These are phyloP conservation scores for Camellia japonica DNA, from an alignment of 148 eudicot genomes.

Conservation along the genomic window DNA sequence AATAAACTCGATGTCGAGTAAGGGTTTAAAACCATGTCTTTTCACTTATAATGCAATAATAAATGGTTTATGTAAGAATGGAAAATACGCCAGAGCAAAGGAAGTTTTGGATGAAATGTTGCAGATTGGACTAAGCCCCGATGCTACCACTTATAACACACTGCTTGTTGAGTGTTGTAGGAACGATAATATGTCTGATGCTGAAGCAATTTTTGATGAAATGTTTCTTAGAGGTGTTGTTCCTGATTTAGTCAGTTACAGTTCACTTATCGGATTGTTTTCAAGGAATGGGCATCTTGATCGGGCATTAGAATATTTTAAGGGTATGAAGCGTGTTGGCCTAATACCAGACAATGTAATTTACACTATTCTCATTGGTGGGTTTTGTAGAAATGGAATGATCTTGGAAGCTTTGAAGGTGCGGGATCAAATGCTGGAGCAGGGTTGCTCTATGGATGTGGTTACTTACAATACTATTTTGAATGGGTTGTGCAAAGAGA, in stretches of 20 bases:
- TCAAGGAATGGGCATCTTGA: constrained; percentile 56
- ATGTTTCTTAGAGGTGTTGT: constrained; percentile 35
- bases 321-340: constrained; percentile 39
- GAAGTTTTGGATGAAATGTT: constrained; percentile 54
- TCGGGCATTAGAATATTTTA: constrained; percentile 47
- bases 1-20: constrained; percentile 46
- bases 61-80: constrained; percentile 56
- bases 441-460: constrained; percentile 71
- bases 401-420: constrained; percentile 55
- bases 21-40: constrained; percentile 51
- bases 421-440: constrained; percentile 64
- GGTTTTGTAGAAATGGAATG: constrained; percentile 55
- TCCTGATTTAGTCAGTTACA: constrained; percentile 72
- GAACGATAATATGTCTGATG: constrained; percentile 23
- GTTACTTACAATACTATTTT: constrained; percentile 78
- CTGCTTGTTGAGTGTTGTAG: constrained; percentile 59
- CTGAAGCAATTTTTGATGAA: constrained; percentile 35
- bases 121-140: constrained; percentile 58
- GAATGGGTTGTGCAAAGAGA: constrained; percentile 69
- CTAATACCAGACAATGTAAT: constrained; percentile 67
- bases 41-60: constrained; percentile 60
- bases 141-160: constrained; percentile 57
- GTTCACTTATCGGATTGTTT: constrained; percentile 52
- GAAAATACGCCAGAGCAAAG: constrained; percentile 53
- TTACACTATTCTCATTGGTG: constrained; percentile 73